phyloP scores from a whole-genome alignment of 139 green algal genomes.

The Chlorella vulgaris region DNA sequence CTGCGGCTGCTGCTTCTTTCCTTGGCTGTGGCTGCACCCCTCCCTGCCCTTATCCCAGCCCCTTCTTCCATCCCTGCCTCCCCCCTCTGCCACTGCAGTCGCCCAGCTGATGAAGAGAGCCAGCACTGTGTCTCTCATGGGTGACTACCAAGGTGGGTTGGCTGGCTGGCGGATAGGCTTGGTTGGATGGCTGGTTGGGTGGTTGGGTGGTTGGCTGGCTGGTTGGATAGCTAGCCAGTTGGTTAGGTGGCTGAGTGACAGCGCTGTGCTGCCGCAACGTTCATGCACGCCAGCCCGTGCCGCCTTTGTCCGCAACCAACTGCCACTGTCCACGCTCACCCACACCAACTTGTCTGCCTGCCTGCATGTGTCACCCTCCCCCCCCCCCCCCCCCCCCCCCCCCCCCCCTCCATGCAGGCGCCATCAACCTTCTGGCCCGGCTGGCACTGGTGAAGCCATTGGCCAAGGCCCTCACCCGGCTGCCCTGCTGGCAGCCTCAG shows the following conservation, averaged over 20 bases:
- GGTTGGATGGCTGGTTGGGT: too few species aligned
- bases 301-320: too few species aligned
- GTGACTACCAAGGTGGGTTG: slow-evolving; percentile 52
- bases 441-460: slow-evolving; percentile 64
- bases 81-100: slow-evolving; percentile 36
- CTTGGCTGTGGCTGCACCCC: neutral
- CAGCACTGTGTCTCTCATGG: slow-evolving; percentile 64
- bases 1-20: too few species aligned
- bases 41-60: neutral
- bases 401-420: too few species aligned
- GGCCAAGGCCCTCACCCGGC: slow-evolving; percentile 48
- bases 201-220: too few species aligned
- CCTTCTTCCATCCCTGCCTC: neutral
- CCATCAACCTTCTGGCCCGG: slow-evolving; percentile 58
- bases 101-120: slow-evolving; percentile 58
- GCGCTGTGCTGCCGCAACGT: too few species aligned
- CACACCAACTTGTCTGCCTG: too few species aligned
- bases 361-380: too few species aligned
- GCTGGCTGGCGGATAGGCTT: neutral
- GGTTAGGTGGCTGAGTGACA: neutral
- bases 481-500: slow-evolving; percentile 54
- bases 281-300: too few species aligned
- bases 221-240: too few species aligned
- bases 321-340: too few species aligned
- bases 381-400: too few species aligned